phyloP scores from a whole-genome alignment of 257 asterid species.

The Lavandula angustifolia region DNA sequence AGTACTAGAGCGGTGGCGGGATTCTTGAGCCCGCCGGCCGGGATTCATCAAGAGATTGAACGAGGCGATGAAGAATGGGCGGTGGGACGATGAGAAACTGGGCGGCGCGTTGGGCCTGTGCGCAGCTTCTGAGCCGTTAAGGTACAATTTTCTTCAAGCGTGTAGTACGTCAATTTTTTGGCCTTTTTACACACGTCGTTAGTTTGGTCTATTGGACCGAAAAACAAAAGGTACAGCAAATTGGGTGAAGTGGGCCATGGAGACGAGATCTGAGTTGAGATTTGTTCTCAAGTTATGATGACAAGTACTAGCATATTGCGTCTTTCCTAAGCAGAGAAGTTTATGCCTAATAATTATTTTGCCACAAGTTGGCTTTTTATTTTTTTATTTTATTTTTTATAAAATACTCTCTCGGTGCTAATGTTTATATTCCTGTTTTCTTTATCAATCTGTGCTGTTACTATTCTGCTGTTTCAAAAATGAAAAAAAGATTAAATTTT shows the following conservation, averaged over 20 bases:
- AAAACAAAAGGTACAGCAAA: not conserved
- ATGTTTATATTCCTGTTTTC: too few species aligned
- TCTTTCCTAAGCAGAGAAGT: not conserved
- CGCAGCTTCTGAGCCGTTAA: constrained; percentile 29
- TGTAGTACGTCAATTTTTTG: constrained; percentile 13
- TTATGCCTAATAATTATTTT: too few species aligned
- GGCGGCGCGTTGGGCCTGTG: constrained; percentile 52
- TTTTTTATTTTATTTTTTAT: too few species aligned
- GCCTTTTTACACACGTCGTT: too few species aligned
- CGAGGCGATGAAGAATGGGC: constrained; percentile 47
- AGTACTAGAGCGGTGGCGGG: constrained; percentile 36
- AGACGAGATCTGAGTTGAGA: not conserved
- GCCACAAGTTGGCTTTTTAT: not conserved
- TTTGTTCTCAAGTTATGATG: not conserved
- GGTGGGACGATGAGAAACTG: constrained; percentile 51
- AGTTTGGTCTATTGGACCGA: not conserved
- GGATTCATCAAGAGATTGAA: constrained; percentile 72
- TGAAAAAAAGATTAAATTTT: too few species aligned
- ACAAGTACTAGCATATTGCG: not conserved
- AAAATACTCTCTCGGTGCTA: too few species aligned
- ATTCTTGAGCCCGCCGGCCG: constrained; percentile 39
- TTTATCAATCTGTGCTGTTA: too few species aligned
- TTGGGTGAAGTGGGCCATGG: not conserved
- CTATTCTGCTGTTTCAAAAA: too few species aligned
- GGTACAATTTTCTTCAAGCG: constrained; percentile 40